phyloP scores from a whole-genome alignment of 192 early-diverging fungal species.

The Coemansia sp. region DNA sequence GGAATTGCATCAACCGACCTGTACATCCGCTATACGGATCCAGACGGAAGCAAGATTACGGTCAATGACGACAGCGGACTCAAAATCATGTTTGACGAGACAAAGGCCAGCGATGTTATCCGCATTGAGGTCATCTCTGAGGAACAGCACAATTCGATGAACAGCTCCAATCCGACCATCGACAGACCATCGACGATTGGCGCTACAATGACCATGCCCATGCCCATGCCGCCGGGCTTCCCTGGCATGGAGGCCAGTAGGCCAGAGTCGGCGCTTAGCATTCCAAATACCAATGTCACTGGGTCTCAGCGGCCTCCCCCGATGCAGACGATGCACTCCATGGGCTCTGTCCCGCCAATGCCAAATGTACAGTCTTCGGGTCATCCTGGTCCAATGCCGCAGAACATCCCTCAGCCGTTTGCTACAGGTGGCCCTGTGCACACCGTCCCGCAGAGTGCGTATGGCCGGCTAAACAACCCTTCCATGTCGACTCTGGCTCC shows the following conservation, averaged over 20 bases:
- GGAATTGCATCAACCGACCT: constrained; percentile 28
- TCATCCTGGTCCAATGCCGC: constrained; percentile 29
- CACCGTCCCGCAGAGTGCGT: constrained; percentile 19
- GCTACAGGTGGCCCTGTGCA: neutral
- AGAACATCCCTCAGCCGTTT: no score
- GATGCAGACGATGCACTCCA: no score
- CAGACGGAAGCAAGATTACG: constrained; percentile 34
- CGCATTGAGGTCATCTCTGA: constrained; percentile 39
- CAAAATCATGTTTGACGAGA: constrained; percentile 51
- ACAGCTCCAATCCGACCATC: neutral
- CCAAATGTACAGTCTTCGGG: neutral
- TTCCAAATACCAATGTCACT: constrained; percentile 3
- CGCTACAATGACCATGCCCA: constrained; percentile 19
- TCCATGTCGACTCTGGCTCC: constrained; percentile 37
- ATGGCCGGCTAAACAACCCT: constrained; percentile 22
- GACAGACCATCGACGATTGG: constrained; percentile 5
- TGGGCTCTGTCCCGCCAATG: constrained; percentile 4
- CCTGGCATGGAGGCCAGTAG: constrained; percentile 39
- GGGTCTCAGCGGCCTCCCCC: no score
- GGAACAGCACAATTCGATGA: constrained; percentile 7
- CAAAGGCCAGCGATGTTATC: constrained; percentile 26
- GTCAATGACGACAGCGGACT: constrained; percentile 49
- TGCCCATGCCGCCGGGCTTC: constrained; percentile 51
- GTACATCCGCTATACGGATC: constrained; percentile 43
- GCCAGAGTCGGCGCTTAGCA: constrained; percentile 34